Conservation (phyloP, 257 asterid genomes). For the Przewalskia tangutica region DNA sequence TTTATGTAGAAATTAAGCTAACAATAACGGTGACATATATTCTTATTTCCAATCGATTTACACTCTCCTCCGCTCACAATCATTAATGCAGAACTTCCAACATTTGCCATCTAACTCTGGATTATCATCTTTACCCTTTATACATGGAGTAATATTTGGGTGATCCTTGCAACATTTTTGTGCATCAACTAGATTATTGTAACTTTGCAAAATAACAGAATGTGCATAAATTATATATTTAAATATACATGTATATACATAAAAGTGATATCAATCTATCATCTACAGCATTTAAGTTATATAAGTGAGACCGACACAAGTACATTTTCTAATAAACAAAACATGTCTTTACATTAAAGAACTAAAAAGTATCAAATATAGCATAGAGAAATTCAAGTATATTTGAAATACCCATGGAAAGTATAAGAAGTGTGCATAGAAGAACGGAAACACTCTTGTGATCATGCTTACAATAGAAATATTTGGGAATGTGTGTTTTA, state of each 20-base stretch:
- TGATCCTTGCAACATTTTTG: slow-evolving; percentile 3
- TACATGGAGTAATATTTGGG: neutral
- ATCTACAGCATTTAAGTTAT: neutral
- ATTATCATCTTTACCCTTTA: neutral
- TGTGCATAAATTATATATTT: neutral
- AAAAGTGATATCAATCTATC: no score
- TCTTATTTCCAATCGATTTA: neutral
- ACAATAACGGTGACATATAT: slow-evolving; percentile 12
- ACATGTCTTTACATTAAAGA: neutral
- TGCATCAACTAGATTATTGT: neutral
- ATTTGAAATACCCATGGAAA: neutral
- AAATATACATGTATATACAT: no score
- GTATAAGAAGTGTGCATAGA: neutral
- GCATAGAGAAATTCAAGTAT: neutral
- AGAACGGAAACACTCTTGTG: neutral
- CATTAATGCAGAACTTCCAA: neutral
- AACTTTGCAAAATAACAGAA: neutral
- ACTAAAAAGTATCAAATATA: neutral
- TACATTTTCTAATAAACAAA: neutral
- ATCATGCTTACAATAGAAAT: no score
- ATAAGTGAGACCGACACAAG: neutral
- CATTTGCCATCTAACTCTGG: slow-evolving; percentile 11
- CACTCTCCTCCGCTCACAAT: slow-evolving; percentile 14
- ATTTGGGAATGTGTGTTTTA: neutral
- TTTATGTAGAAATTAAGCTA: neutral